Evolutionary conservation across 139 green algal species (phyloP), one percentile per base, ranked within the genome.

Genomic region (Chlamydomonas incerta): DNA sequence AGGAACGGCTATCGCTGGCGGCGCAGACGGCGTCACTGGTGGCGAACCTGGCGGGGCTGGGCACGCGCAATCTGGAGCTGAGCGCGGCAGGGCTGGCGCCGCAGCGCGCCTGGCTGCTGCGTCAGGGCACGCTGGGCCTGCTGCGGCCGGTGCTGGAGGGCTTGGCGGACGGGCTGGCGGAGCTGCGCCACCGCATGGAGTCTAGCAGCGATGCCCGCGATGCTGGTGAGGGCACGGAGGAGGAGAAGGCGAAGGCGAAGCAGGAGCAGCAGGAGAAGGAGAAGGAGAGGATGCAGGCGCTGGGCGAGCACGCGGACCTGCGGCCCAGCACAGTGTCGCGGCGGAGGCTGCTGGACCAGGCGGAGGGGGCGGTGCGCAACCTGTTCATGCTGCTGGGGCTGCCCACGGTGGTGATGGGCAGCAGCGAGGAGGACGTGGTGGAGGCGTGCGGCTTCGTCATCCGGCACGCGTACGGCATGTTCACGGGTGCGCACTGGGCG

Each of bases 391-490:
- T 74, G 28, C 63, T 83, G 41, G 77, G 77, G 13, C 63, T 83
- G 63, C 77, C 77, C 46, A 83, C 77, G 41, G 65, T 83, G 29
- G 77, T 83, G 41, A 83, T 83, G 77, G 77, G 77, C n/a, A 74
- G 24, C 8, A 41, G 46, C 77, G 77, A 83, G 77, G 77, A 74
- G 77, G 77, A 83, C 41, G 77, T 74, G 77, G 77, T 83, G 63
- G 77, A 83, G 63, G 63, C 31, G 58, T 83, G 77, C 77, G 63
- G 77, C 77, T 83, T 83, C 41, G 41, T 74, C 20, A 83, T 83
- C 29, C 77, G 63, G 20, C 77, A 67, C 77, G 60, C 23, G n/a
- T 83, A 67, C 77, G 63, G 46, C 15, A 17, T 83, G 41, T 83
- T 74, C 62, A 83, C 37, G 46, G 77, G 77, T 83, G 47, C 2